Percentiles rank a stretch among this genome's conserved stretches.
Conservation (phyloP, 257 asterid species). For the Ballota nigra region DNA sequence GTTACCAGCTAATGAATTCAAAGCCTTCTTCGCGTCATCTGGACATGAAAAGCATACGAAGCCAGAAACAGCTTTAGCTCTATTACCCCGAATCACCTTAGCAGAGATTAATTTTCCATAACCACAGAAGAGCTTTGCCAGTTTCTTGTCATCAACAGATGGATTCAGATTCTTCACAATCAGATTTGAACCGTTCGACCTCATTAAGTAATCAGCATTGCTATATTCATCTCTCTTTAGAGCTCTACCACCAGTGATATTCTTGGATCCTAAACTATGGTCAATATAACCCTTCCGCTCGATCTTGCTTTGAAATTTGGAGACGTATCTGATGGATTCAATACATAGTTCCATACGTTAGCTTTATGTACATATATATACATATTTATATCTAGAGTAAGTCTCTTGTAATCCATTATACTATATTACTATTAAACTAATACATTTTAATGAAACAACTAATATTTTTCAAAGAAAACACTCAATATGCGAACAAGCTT, state of each 20-base stretch:
- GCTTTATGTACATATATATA: neutral
- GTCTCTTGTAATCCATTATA: too few species aligned
- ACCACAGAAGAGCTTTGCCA: constrained; percentile 25
- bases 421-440: too few species aligned
- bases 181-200: constrained; percentile 16
- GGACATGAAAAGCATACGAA: constrained; percentile 28
- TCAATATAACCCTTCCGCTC: constrained; percentile 30
- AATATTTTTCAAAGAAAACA: too few species aligned
- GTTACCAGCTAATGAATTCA: constrained; percentile 33
- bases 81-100: constrained; percentile 26
- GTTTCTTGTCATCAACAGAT: constrained; percentile 27
- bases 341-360: neutral
- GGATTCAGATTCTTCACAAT: constrained; percentile 31
- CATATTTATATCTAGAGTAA: neutral
- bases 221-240: constrained; percentile 27
- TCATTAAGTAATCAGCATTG: neutral
- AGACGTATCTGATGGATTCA: constrained; percentile 46
- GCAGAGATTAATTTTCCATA: constrained; percentile 40
- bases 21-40: constrained; percentile 34
- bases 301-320: constrained; percentile 43
- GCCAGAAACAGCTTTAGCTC: constrained; percentile 34
- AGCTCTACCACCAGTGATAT: constrained; percentile 35
- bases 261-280: constrained; percentile 37
- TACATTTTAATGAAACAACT: too few species aligned
- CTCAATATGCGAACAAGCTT: too few species aligned